Conservation (phyloP, 257 asterid species). For the Solanum dulcamara region DNA sequence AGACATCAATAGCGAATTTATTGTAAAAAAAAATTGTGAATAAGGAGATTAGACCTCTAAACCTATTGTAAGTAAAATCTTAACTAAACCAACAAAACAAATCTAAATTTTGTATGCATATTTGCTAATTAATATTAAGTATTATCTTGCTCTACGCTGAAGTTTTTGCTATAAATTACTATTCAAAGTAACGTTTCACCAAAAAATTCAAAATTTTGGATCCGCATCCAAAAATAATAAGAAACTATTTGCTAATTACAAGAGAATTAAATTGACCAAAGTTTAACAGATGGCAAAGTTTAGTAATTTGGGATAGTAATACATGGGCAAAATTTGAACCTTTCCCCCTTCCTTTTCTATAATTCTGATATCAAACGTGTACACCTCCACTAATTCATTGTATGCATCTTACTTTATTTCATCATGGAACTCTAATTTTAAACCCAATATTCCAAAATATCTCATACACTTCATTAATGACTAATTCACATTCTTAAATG, state of each 20-base stretch:
- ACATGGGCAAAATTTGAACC: not conserved
- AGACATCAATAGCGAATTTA: too few relatives aligned
- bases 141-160: too few relatives aligned
- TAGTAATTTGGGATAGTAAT: not conserved
- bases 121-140: too few relatives aligned
- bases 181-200: too few relatives aligned
- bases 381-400: not conserved
- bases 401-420: not conserved
- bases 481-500: not conserved
- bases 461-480: not conserved
- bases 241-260: not conserved
- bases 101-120: too few relatives aligned
- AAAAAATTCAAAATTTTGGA: too few relatives aligned
- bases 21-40: too few relatives aligned
- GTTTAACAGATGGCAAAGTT: not conserved
- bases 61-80: too few relatives aligned
- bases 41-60: too few relatives aligned
- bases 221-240: not conserved
- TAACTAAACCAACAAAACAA: too few relatives aligned
- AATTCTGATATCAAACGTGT: not conserved
- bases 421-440: rapidly evolving
- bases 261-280: not conserved
- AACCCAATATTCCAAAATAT: not conserved
- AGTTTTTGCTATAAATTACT: too few relatives aligned
- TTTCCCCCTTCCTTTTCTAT: not conserved